Evolutionary conservation across 495 filamentous ascomycete genomes (phyloP).

Genomic region (Penicillium antarcticum): DNA sequence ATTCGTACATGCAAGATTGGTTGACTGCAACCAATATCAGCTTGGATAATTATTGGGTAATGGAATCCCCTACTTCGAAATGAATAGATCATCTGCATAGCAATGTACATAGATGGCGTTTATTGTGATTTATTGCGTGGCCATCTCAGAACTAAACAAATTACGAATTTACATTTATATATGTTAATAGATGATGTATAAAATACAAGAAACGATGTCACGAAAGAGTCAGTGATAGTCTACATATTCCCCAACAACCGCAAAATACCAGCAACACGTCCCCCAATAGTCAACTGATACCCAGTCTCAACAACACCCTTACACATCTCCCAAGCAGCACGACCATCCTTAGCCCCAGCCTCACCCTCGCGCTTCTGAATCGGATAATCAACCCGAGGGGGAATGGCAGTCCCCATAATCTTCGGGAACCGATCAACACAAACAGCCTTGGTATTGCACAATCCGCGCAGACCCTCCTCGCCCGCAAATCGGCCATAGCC

Average conservation of each 20-base stretch:
- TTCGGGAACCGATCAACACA: constrained; percentile 68
- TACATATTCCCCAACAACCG: constrained; percentile 47
- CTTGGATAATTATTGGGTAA: too few relatives aligned
- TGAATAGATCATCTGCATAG: background rate
- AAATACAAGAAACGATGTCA: too few relatives aligned
- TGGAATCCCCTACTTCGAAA: background rate
- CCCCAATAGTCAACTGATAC: constrained; percentile 51
- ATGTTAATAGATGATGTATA: too few relatives aligned
- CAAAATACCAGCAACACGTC: constrained; percentile 46
- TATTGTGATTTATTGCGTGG: too few relatives aligned
- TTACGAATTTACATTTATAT: too few relatives aligned
- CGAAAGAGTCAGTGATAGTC: too few relatives aligned
- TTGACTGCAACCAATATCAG: too few relatives aligned
- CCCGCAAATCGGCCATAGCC: constrained; percentile 94
- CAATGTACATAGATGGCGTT: too few relatives aligned
- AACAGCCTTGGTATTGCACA: constrained; percentile 85
- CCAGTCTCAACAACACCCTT: constrained; percentile 61
- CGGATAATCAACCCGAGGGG: constrained; percentile 75
- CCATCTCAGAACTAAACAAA: background rate
- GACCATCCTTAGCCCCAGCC: constrained; percentile 44
- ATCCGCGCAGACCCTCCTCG: constrained; percentile 75
- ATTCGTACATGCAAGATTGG: too few relatives aligned
- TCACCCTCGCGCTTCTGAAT: constrained; percentile 50
- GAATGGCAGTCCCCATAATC: constrained; percentile 68
- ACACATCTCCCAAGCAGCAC: constrained; percentile 55